Base-by-base conservation (phyloP, 352 stramenopile genomes). In the Pythium volutum region DNA sequence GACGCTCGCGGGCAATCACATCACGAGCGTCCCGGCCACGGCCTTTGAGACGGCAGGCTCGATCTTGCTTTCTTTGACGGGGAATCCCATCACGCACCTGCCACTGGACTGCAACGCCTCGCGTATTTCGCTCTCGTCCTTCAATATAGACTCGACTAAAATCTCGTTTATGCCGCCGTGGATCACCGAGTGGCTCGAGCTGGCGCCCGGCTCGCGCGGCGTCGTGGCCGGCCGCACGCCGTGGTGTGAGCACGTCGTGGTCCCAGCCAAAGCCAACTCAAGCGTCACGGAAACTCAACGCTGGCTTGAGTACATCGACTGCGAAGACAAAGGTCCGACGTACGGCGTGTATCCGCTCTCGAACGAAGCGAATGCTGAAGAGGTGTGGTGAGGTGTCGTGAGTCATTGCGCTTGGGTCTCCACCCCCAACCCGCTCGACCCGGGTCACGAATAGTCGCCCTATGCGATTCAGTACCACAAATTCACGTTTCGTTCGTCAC, bases 331-430 rank as follows among this genome's bases (percentile, higher is more conserved):
- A 4, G 48, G 48, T 16, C 48, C 29, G 12, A 18, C 15, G 26
- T 55, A 20, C 26, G 29, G 48, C 18, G 31, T 55, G 6, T 55
- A 55, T 27, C 48, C 48, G 29, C 48, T 34, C 27, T 38, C 25
- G 26, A 16, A 27, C 29, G 48, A 55, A 25, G 29, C 39, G 31
- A 25, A 27, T 27, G 18, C 48, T 11, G 25, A 41, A 11, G 48
- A 55, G 20, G 29, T 55, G 18, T 55, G 48, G 48, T 55, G 27
- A 55, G n/a, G n/a, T n/a, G n/a, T n/a, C n/a, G n/a, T n/a, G n/a
- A n/a, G n/a, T n/a, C n/a, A n/a, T n/a, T n/a, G n/a, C n/a, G n/a
- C n/a, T n/a, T n/a, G n/a, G n/a, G n/a, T n/a, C n/a, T n/a, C n/a
- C n/a, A n/a, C n/a, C n/a, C n/a, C n/a, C n/a, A n/a, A n/a, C n/a